Percentiles rank a stretch among this genome's conserved stretches.
phyloP scores from a whole-genome alignment of 139 green algal genomes.

The Edaphochlamys debaryana region DNA sequence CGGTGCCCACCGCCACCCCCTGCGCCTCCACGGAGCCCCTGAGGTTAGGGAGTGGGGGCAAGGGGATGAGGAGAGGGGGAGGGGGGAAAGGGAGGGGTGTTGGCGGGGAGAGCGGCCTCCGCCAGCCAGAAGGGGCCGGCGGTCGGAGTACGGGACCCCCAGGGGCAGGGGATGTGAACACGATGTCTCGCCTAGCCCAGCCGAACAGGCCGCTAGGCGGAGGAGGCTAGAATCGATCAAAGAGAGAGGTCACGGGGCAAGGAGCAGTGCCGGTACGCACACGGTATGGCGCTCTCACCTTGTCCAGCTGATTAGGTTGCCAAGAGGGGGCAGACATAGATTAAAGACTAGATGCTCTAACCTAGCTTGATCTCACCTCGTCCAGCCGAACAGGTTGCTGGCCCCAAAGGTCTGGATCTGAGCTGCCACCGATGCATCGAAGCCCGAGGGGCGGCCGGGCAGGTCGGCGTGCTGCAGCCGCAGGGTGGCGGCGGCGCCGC shows the following conservation, averaged over 20 bases:
- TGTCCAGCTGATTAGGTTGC: neutral
- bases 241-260: too few relatives aligned
- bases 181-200: too few relatives aligned
- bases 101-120: too few relatives aligned
- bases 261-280: too few relatives aligned
- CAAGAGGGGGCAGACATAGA: neutral
- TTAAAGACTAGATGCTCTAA: neutral
- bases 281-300: too few relatives aligned
- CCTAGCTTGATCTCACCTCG: neutral
- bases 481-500: constrained; percentile 4
- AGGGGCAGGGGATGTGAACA: too few relatives aligned
- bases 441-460: neutral
- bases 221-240: too few relatives aligned
- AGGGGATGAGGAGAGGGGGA: neutral
- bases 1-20: neutral
- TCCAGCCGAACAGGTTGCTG: constrained; percentile 37
- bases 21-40: neutral
- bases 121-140: too few relatives aligned
- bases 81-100: neutral
- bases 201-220: too few relatives aligned
- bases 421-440: neutral
- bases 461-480: neutral
- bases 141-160: too few relatives aligned
- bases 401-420: constrained; percentile 17
- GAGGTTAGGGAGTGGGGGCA: neutral